A percentile compares a stretch with the other conserved stretches of the same genome.
Conservation (phyloP, 2,329 filamentous ascomycete genomes). For the Fusarium piperis region DNA sequence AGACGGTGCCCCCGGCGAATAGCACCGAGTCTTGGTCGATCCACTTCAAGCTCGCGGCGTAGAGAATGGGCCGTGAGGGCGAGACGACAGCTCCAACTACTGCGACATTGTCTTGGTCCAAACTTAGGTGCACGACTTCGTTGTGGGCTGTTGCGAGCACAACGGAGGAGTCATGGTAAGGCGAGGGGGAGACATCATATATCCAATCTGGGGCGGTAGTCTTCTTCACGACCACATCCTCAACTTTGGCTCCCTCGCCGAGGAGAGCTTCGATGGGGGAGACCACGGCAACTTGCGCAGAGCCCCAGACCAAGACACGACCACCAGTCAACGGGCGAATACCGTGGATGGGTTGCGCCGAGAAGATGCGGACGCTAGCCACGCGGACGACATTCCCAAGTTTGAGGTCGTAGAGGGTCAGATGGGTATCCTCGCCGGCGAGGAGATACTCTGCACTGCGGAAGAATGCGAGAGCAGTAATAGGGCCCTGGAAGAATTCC, state of each 20-base stretch:
- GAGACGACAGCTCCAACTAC: slow-evolving; percentile 63
- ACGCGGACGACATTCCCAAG: slow-evolving; percentile 47
- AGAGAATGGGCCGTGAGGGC: slow-evolving; percentile 84
- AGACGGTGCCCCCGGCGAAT: slow-evolving; percentile 89
- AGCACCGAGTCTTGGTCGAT: slow-evolving; percentile 68
- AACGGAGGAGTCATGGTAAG: slow-evolving; percentile 54
- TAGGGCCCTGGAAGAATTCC: slow-evolving; percentile 60
- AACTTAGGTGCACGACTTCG: slow-evolving; percentile 68
- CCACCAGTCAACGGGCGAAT: slow-evolving; percentile 58
- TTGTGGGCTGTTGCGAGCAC: slow-evolving; percentile 89
- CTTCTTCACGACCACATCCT: slow-evolving; percentile 45
- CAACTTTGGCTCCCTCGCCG: slow-evolving; percentile 31
- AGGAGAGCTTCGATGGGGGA: slow-evolving; percentile 40
- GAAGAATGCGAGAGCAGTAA: slow-evolving; percentile 69
- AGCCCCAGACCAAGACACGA: slow-evolving; percentile 75
- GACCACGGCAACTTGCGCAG: slow-evolving; percentile 60
- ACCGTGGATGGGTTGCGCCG: slow-evolving; percentile 78
- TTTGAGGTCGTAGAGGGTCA: slow-evolving; percentile 62
- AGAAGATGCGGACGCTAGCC: slow-evolving; percentile 65
- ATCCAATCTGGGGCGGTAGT: slow-evolving; percentile 77
- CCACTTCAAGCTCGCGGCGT: slow-evolving; percentile 81
- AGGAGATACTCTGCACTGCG: slow-evolving; percentile 56
- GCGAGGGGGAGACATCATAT: slow-evolving; percentile 70
- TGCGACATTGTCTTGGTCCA: slow-evolving; percentile 45
- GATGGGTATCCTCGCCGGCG: slow-evolving; percentile 67